phyloP scores from a whole-genome alignment of 257 asterid species.

The Cruciata laevipes region DNA sequence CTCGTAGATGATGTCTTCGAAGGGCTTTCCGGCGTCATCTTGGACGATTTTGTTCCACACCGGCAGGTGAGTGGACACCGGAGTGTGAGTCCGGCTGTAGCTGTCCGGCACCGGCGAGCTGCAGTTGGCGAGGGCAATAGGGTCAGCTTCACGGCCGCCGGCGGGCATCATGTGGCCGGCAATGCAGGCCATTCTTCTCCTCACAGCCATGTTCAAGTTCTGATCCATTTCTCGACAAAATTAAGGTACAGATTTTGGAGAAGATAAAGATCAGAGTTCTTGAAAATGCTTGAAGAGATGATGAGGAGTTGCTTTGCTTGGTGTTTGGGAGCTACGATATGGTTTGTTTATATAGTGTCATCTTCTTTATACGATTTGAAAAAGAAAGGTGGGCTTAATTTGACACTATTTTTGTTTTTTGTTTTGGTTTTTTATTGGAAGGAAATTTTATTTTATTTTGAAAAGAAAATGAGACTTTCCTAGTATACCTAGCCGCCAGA shows the following conservation, averaged over 20 bases:
- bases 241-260: not conserved
- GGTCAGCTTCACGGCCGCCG: slow-evolving; percentile 12
- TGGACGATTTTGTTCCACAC: slow-evolving; percentile 42
- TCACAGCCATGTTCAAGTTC: slow-evolving; percentile 15
- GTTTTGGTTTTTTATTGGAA: not conserved
- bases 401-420: not conserved
- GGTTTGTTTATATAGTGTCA: slow-evolving; percentile 6
- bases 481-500: not conserved
- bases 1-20: slow-evolving; percentile 69
- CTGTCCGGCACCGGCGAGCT: slow-evolving; percentile 57
- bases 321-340: not conserved
- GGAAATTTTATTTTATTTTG: not conserved
- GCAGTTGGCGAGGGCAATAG: slow-evolving; percentile 34
- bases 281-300: slow-evolving; percentile 6
- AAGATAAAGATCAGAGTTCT: not conserved
- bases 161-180: slow-evolving; percentile 52
- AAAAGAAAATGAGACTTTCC: not conserved
- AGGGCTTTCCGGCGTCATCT: slow-evolving; percentile 60
- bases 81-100: slow-evolving; percentile 67
- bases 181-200: slow-evolving; percentile 53
- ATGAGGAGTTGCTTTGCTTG: not conserved
- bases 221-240: slow-evolving; percentile 3
- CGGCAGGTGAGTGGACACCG: slow-evolving; percentile 56
- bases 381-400: not conserved
- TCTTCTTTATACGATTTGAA: not conserved